Evolutionary conservation across 306 rosid genomes (phyloP).

Genomic region (Trifolium dubium): DNA sequence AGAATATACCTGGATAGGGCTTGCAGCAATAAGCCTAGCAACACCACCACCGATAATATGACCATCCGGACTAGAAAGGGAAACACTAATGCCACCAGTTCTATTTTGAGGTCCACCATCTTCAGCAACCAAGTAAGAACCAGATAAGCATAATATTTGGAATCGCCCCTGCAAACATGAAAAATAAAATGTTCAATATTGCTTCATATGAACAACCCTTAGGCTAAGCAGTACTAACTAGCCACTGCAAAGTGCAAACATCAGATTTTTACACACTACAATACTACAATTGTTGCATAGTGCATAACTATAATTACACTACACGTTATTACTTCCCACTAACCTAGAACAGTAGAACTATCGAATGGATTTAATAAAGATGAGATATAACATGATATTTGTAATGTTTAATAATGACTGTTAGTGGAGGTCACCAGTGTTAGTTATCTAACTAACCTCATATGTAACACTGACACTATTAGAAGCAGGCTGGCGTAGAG

Average conservation of each 20-base stretch:
- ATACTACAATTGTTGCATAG: neutral
- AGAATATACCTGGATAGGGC: constrained; percentile 85
- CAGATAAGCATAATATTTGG: constrained; percentile 89
- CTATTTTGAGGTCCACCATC: constrained; percentile 86
- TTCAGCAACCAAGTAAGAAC: constrained; percentile 95
- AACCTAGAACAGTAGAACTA: neutral
- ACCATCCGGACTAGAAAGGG: constrained; percentile 87
- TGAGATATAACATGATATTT: constrained; percentile 25
- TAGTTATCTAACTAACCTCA: constrained; percentile 72
- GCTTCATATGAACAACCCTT: constrained; percentile 24
- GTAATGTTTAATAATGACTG: neutral
- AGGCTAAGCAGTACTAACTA: neutral
- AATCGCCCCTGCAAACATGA: constrained; percentile 74
- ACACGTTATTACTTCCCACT: neutral
- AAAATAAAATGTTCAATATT: constrained; percentile 1
- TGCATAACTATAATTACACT: constrained; percentile 29
- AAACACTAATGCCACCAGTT: constrained; percentile 85
- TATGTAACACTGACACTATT: constrained; percentile 64
- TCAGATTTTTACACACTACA: neutral
- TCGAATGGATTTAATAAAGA: constrained; percentile 8
- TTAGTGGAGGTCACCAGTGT: neutral
- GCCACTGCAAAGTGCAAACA: constrained; percentile 20
- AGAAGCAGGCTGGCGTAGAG: constrained; percentile 91
- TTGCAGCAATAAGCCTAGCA: constrained; percentile 79
- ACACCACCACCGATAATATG: constrained; percentile 85